Base-by-base conservation (phyloP, 371 early-diverging fungal genomes). In the Conidiobolus incongruus region DNA sequence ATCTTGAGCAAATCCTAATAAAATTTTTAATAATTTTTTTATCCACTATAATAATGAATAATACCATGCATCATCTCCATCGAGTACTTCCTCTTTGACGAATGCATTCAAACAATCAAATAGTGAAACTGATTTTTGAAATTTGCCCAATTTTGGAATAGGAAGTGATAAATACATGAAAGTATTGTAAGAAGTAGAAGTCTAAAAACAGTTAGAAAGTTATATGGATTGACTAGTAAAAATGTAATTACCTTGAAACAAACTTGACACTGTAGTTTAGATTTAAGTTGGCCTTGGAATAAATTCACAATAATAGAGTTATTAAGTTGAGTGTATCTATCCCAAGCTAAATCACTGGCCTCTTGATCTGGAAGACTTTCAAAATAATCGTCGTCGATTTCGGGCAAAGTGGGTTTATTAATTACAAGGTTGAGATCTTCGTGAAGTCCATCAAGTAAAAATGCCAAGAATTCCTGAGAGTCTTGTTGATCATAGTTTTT, bases 101-200 rank as follows among this genome's bases (percentile, higher is more conserved):
- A 86, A 96, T 36, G 69, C 67, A 47, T 81, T 72, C 28, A 96
- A 52, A 52, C 97, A 94, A 21, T 88, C 73, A 35, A 69, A 57
- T 4, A 96, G 58, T 1, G 66, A 59, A 21, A 49, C 37, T 2
- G 31, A 47, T 38, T 5, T 49, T 30, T 33, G 53, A 47, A 30
- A 59, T 55, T 22, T 46, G 40, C 13, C 49, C 37, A 17, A 50
- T 2, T 57, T 53, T 2, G 93, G 92, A 39, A 98, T 90, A 2
- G 96, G 93, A 7, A 96, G 54, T 0, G 92, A 77, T 13, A 98
- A 55, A 44, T 79, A 84, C 75, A 89, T 88, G 61, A 91, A 91
- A 1, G 82, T 62, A 43, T 89, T 81, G 50, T 81, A 92, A 0
- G 87, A 91, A 0, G 82, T 81, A 2, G 90, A 90, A 2, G 80